Evolutionary conservation across 345 rosid genomes (phyloP).

Genomic region (Murraya koenigii): DNA sequence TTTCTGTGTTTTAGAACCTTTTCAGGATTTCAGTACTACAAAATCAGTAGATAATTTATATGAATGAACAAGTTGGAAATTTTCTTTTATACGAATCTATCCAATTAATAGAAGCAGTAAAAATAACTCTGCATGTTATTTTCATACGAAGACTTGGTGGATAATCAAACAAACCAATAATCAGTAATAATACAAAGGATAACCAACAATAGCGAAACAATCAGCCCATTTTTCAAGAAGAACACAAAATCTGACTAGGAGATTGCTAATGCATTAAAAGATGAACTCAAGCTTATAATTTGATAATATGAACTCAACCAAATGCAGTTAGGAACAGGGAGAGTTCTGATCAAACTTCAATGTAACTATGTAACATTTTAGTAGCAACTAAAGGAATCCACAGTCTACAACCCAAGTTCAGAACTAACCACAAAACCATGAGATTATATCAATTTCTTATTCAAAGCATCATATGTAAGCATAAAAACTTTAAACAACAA

Average conservation of each 20-base stretch:
- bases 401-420: not conserved
- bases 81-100: not conserved
- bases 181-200: not conserved
- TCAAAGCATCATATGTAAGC: not conserved
- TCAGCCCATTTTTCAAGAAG: slow-evolving; percentile 11
- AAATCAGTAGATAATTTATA: not conserved
- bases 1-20: not conserved
- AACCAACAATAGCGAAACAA: not conserved
- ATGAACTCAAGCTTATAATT: not conserved
- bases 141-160: not conserved
- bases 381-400: not conserved
- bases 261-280: not conserved
- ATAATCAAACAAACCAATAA: not conserved
- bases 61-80: not conserved
- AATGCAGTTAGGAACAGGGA: not conserved
- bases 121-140: not conserved
- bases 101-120: not conserved
- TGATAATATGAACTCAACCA: not conserved
- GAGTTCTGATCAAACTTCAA: not conserved
- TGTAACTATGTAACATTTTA: not conserved
- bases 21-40: not conserved
- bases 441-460: not conserved
- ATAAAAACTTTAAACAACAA: not conserved
- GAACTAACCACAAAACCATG: not conserved
- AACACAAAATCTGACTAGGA: not conserved